These are phyloP conservation scores for Fistulifera pelliculosa DNA, from an alignment of 108 stramenopile genomes.

Conservation along the genomic window DNA sequence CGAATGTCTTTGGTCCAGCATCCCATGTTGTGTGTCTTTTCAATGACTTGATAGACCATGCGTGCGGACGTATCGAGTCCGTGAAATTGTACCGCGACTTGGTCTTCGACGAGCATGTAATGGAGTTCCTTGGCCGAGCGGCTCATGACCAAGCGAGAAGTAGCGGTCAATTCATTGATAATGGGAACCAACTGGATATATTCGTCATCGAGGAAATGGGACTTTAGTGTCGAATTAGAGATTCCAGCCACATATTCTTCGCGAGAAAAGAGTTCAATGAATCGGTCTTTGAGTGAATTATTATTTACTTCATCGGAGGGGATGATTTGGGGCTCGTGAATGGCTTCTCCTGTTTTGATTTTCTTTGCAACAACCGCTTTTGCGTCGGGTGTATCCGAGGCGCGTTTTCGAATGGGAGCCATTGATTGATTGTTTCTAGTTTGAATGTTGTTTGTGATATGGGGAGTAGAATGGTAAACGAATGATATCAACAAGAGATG, in stretches of 20 bases:
- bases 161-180: conserved; percentile 64
- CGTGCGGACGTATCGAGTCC: conserved; percentile 75
- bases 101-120: conserved; percentile 55
- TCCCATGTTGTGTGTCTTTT: conserved; percentile 86
- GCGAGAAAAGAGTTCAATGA: conserved; percentile 40
- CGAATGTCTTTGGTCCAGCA: conserved; percentile 97
- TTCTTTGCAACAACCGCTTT: background rate
- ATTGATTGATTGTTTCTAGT: no score
- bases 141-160: conserved; percentile 67
- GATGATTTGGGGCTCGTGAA: background rate
- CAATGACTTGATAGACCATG: conserved; percentile 91
- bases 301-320: background rate
- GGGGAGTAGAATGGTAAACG: no score
- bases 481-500: no score
- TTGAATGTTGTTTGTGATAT: no score
- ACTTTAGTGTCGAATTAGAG: conserved; percentile 61
- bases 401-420: background rate
- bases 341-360: conserved; percentile 1
- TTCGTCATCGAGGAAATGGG: conserved; percentile 34
- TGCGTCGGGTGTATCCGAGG: background rate
- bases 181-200: conserved; percentile 48
- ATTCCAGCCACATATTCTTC: conserved; percentile 44
- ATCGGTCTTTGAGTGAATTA: conserved; percentile 38
- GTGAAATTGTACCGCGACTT: conserved; percentile 57
- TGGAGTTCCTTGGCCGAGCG: conserved; percentile 47